Conservation (phyloP, 2,329 filamentous ascomycete species). For the Catunica adiposa region DNA sequence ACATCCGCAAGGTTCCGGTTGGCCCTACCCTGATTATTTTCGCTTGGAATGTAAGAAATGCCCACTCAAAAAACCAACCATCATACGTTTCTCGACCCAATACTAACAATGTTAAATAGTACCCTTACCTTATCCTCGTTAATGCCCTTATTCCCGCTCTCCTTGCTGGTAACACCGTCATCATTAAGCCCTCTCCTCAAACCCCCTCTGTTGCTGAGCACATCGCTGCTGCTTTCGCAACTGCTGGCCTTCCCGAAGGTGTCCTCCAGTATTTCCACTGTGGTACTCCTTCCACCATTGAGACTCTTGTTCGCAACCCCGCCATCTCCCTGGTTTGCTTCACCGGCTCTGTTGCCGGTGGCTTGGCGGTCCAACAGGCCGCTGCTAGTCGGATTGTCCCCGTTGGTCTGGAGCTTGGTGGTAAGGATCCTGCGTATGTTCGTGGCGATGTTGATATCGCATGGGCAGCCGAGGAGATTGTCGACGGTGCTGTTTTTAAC, state of each 20-base stretch:
- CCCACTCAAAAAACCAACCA: not conserved
- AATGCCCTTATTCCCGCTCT: slow-evolving; percentile 89
- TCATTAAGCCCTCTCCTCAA: slow-evolving; percentile 88
- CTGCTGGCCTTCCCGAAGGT: slow-evolving; percentile 65
- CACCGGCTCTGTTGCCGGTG: slow-evolving; percentile 80
- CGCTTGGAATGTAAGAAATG: slow-evolving; percentile 78
- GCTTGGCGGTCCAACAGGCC: slow-evolving; percentile 69
- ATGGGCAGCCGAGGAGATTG: slow-evolving; percentile 88
- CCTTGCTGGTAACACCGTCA: slow-evolving; percentile 75
- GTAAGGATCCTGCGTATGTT: slow-evolving; percentile 88
- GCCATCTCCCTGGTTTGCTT: slow-evolving; percentile 74
- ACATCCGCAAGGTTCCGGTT: slow-evolving; percentile 73
- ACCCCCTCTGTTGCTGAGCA: slow-evolving; percentile 86
- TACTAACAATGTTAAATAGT: slow-evolving; percentile 33
- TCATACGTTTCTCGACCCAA: not conserved
- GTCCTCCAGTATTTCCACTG: slow-evolving; percentile 89
- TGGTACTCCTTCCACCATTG: slow-evolving; percentile 60
- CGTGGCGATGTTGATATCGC: slow-evolving; percentile 69
- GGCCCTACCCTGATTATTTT: slow-evolving; percentile 82
- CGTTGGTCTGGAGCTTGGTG: slow-evolving; percentile 80
- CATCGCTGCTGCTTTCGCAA: slow-evolving; percentile 55
- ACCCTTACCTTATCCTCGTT: slow-evolving; percentile 83
- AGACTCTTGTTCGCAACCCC: slow-evolving; percentile 61
- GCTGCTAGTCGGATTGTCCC: slow-evolving; percentile 70
- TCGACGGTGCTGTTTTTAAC: slow-evolving; percentile 93